Base-by-base conservation (phyloP, 371 early-diverging fungal species). In the Coemansia sp. region DNA sequence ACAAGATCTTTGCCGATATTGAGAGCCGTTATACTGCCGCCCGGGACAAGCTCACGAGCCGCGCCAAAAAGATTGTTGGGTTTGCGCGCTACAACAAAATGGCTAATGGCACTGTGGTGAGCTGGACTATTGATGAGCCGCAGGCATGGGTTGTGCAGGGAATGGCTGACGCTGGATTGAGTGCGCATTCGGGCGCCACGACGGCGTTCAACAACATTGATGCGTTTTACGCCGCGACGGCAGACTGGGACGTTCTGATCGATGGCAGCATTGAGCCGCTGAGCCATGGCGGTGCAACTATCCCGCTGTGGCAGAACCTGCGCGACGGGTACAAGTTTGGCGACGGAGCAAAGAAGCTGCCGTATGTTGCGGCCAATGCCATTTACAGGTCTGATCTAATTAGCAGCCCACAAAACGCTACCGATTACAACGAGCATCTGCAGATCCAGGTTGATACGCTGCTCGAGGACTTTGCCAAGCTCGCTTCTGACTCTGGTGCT, bases 341-440 rank as follows among this genome's bases (percentile, higher is more conserved):
- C 14, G 52, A 84, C 61, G 68, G 83, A 55, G 74, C 85, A 5
- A 48, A 48, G 20, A 18, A 16, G 16, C 54, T 28, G 21, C 75
- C 88, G 33, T 90, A 69, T 71, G 82, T 89, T 63, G 77, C 84
- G 67, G 84, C 89, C 63, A 89, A 88, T 62, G 58, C 86, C 6
- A 72, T 85, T 53, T 89, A 86, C 67, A 70, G 80, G 20, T 73
- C 83, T 12, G 88, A 87, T 67, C 89, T 87, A 37, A 83, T 85
- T 55, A 80, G 75, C 72, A 90, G 92, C 89, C 89, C 86, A 75
- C 83, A 84, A 14, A 80, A 84, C 18, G 90, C 89, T 25, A 81
- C 90, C 9, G 85, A 72, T 44, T 86, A 86, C 83, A 82, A 80
- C 26, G 90, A 92, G 54, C 79, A 87, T 14, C 81, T 91, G 20